Conservation (phyloP, 2,329 filamentous ascomycete species). For the Monilinia aucupariae region DNA sequence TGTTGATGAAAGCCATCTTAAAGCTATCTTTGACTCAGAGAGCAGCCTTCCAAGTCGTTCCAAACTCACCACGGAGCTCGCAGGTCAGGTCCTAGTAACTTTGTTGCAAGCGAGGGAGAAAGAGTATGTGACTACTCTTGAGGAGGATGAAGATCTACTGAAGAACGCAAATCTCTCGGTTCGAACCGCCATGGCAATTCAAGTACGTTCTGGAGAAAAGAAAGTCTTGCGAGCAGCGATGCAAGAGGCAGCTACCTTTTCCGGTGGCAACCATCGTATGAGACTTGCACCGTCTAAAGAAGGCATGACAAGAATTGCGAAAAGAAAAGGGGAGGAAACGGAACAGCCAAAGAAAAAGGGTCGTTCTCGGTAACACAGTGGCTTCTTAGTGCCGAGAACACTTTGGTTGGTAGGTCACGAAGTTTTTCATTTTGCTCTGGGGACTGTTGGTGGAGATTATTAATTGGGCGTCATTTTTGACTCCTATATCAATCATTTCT, state of each 20-base stretch:
- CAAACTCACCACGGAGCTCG: conserved; percentile 40
- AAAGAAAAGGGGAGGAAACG: conserved; percentile 24
- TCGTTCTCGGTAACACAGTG: conserved; percentile 19
- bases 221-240: conserved; percentile 48
- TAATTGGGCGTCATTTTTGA: conserved; percentile 7
- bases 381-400: neutral
- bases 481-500: conserved; percentile 20
- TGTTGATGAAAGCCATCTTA: conserved; percentile 38
- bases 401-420: conserved; percentile 20
- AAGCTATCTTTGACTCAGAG: conserved; percentile 35
- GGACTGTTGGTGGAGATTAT: conserved; percentile 9
- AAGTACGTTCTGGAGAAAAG: conserved; percentile 62
- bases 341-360: conserved; percentile 25
- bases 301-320: conserved; percentile 16
- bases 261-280: conserved; percentile 34
- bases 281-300: conserved; percentile 20
- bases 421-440: conserved; percentile 15
- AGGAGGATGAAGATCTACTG: conserved; percentile 44
- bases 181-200: conserved; percentile 47
- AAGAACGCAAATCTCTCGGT: conserved; percentile 31
- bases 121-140: conserved; percentile 50
- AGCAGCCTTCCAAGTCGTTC: conserved; percentile 35
- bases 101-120: conserved; percentile 39
- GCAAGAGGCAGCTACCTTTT: conserved; percentile 34
- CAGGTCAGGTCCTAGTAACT: conserved; percentile 38